These are phyloP conservation scores for Tylopilus sp. DNA, from an alignment of 768 basidiomycete species.

Conservation along the genomic window DNA sequence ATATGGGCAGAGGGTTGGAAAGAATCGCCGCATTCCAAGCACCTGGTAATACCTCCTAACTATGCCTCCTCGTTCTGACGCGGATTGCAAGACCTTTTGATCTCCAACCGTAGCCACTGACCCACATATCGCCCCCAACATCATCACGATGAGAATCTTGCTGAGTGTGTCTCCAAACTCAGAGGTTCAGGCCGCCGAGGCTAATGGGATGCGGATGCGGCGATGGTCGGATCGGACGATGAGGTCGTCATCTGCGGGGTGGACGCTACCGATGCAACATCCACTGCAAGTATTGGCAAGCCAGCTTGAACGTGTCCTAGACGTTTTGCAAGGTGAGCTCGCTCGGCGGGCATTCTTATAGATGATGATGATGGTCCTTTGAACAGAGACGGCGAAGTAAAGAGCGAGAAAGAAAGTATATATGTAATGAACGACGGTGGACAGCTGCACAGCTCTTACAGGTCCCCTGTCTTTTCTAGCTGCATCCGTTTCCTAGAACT, in stretches of 20 bases:
- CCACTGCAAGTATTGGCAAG: conserved; percentile 4
- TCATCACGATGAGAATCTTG: no score
- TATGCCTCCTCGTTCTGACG: no score
- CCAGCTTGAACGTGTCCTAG: conserved; percentile 23
- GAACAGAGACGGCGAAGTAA: conserved; percentile 8
- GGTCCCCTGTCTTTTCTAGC: conserved; percentile 55
- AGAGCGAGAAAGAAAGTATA: conserved; percentile 17
- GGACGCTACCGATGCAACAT: background rate
- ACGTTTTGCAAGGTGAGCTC: conserved; percentile 32
- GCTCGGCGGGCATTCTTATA: conserved; percentile 30
- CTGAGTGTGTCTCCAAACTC: no score
- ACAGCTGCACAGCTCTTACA: no score
- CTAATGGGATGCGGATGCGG: conserved; percentile 7
- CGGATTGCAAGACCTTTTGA: no score
- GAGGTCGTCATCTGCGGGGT: background rate
- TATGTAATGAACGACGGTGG: background rate
- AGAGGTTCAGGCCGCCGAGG: no score
- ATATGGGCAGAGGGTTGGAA: no score
- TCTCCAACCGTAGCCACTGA: no score
- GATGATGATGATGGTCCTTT: background rate
- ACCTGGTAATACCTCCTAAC: no score
- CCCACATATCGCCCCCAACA: no score
- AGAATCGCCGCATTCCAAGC: no score
- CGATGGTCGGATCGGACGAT: background rate
- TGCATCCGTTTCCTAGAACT: conserved; percentile 68